Evolutionary conservation across 352 stramenopile species (phyloP).

Genomic region (Phytophthora litchii): DNA sequence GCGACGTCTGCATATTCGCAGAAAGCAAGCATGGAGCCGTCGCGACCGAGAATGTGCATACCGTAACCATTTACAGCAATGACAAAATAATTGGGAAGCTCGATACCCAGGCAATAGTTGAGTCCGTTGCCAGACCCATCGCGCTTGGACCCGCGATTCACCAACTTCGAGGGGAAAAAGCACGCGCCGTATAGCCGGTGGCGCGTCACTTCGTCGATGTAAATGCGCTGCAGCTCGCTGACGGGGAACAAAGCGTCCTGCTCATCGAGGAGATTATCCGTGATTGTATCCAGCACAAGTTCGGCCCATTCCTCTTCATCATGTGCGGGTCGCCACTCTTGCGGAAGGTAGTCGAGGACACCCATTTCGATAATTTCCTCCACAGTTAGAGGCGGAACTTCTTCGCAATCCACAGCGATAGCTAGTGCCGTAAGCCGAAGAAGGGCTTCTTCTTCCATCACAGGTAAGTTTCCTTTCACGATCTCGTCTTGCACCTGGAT

Average conservation of each 20-base stretch:
- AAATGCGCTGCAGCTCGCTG: constrained; percentile 77
- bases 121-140: constrained; percentile 33
- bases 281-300: constrained; percentile 67
- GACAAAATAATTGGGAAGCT: constrained; percentile 87
- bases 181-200: constrained; percentile 86
- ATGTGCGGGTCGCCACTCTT: constrained; percentile 71
- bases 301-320: constrained; percentile 85
- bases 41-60: constrained; percentile 89
- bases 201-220: constrained; percentile 83
- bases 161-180: constrained; percentile 87
- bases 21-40: constrained; percentile 65
- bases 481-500: constrained; percentile 94
- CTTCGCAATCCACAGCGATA: constrained; percentile 83
- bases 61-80: constrained; percentile 90
- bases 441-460: constrained; percentile 80
- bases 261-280: constrained; percentile 54
- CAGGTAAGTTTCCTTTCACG: constrained; percentile 85
- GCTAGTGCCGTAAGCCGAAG: constrained; percentile 78
- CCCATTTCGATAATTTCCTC: constrained; percentile 74
- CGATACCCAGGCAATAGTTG: constrained; percentile 47
- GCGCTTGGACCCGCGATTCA: constrained; percentile 42
- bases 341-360: constrained; percentile 87
- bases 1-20: constrained; percentile 73
- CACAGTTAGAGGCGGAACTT: constrained; percentile 52
- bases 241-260: constrained; percentile 43